Conservation (phyloP, 176 grass and related monocot species). For the Avena insularis region DNA sequence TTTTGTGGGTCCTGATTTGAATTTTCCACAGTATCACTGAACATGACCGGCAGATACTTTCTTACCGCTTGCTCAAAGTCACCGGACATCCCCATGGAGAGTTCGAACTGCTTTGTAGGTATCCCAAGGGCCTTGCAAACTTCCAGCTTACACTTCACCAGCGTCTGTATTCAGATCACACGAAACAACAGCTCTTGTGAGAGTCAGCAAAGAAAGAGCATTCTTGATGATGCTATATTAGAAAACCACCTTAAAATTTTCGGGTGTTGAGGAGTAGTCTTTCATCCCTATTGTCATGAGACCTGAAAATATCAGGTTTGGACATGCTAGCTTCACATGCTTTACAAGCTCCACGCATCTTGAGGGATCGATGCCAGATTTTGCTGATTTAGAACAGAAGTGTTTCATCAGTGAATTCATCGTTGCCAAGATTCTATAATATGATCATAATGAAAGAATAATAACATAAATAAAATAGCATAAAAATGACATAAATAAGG, state of each 20-base stretch:
- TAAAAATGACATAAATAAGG: not conserved
- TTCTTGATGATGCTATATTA: not conserved
- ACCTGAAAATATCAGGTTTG: constrained; percentile 83
- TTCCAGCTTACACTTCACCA: constrained; percentile 67
- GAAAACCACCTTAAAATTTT: constrained; percentile 78
- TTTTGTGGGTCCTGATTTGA: not conserved
- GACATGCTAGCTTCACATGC: constrained; percentile 76
- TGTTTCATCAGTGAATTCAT: not conserved
- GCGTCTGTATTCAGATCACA: constrained; percentile 46
- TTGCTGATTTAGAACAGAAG: constrained; percentile 66
- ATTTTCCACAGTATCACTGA: not conserved
- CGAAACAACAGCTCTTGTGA: not conserved
- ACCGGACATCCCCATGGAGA: constrained; percentile 94
- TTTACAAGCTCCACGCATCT: constrained; percentile 72
- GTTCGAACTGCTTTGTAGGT: constrained; percentile 63
- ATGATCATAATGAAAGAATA: constrained; percentile 6
- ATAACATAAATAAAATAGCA: not conserved
- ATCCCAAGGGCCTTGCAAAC: constrained; percentile 71
- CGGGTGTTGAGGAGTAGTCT: constrained; percentile 84
- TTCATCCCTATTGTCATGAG: constrained; percentile 94
- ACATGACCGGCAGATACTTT: not conserved
- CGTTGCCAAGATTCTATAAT: not conserved
- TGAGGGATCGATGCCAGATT: constrained; percentile 84
- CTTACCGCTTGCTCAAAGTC: constrained; percentile 94
- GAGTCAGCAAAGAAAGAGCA: not conserved